Percentiles rank a stretch among this genome's conserved stretches.
These are phyloP conservation scores for Mycena belliarum DNA, from an alignment of 768 basidiomycete genomes.

Conservation along the genomic window DNA sequence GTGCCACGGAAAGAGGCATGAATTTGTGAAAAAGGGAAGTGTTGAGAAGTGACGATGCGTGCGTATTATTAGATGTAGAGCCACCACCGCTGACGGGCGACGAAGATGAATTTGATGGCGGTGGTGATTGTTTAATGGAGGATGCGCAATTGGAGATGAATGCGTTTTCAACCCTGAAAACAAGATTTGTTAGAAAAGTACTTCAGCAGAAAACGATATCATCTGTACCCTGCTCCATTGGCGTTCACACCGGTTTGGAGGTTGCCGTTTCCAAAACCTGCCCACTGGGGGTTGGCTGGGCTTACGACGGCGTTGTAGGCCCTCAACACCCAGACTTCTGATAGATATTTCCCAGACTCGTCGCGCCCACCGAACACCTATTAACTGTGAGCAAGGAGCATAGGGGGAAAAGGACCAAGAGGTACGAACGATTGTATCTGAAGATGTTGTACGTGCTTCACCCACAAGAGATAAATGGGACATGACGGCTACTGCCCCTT, in stretches of 20 bases:
- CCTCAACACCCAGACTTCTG: slow-evolving; percentile 78
- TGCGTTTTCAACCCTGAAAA: slow-evolving; percentile 51
- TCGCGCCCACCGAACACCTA: slow-evolving; percentile 78
- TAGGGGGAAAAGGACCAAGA: not conserved
- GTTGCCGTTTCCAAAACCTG: slow-evolving; percentile 63
- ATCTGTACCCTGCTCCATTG: slow-evolving; percentile 47
- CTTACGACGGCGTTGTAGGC: slow-evolving; percentile 66
- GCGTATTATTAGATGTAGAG: not conserved
- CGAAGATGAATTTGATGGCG: slow-evolving; percentile 22
- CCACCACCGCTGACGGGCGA: not conserved
- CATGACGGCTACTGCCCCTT: slow-evolving; percentile 69
- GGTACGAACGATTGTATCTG: slow-evolving; percentile 63
- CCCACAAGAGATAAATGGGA: slow-evolving; percentile 60
- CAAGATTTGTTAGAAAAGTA: not conserved
- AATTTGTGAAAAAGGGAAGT: slow-evolving; percentile 48
- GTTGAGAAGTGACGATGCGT: slow-evolving; percentile 28
- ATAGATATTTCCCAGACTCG: slow-evolving; percentile 61
- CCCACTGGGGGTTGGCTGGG: slow-evolving; percentile 57
- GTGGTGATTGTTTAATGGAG: slow-evolving; percentile 28
- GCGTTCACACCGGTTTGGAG: slow-evolving; percentile 67
- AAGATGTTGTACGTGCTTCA: slow-evolving; percentile 40
- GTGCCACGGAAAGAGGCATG: slow-evolving; percentile 43
- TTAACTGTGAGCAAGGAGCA: slow-evolving; percentile 3
- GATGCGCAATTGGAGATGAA: slow-evolving; percentile 65
- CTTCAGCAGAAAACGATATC: not conserved